A percentile compares a stretch with the other conserved stretches of the same genome.
phyloP scores from a whole-genome alignment of 2,329 filamentous ascomycete genomes.

The Penicillium sp. region DNA sequence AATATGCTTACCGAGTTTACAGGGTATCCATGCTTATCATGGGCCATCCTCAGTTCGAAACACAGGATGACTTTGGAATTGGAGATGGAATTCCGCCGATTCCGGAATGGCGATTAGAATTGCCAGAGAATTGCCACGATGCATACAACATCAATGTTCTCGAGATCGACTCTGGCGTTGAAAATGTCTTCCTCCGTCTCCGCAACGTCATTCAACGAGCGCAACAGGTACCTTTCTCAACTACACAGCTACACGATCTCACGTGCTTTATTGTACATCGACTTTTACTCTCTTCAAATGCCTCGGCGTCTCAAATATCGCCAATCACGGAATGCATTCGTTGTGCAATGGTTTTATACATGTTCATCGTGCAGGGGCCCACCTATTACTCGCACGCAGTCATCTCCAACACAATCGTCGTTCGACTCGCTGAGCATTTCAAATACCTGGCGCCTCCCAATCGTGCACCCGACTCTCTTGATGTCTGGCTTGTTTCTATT shows the following conservation, averaged over 20 bases:
- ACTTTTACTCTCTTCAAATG: constrained; percentile 37
- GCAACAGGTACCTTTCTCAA: constrained; percentile 25
- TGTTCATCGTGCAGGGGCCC: constrained; percentile 56
- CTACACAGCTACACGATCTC: constrained; percentile 55
- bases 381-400: constrained; percentile 58
- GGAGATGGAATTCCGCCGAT: constrained; percentile 55
- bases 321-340: constrained; percentile 49
- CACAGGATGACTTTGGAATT: constrained; percentile 51
- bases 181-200: constrained; percentile 47
- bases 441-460: constrained; percentile 13
- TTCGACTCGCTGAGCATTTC: constrained; percentile 36
- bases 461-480: constrained; percentile 26
- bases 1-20: neutral
- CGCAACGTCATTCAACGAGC: constrained; percentile 45
- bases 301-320: constrained; percentile 5
- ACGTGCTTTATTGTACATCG: constrained; percentile 57
- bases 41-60: constrained; percentile 55
- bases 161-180: constrained; percentile 38
- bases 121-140: constrained; percentile 8
- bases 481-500: constrained; percentile 47
- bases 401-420: constrained; percentile 40
- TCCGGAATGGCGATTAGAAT: constrained; percentile 50
- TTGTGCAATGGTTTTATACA: constrained; percentile 51
- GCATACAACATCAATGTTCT: constrained; percentile 18
- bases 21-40: constrained; percentile 62